These are phyloP conservation scores for Lyophyllum semitale DNA, from an alignment of 768 basidiomycete genomes.

Conservation along the genomic window DNA sequence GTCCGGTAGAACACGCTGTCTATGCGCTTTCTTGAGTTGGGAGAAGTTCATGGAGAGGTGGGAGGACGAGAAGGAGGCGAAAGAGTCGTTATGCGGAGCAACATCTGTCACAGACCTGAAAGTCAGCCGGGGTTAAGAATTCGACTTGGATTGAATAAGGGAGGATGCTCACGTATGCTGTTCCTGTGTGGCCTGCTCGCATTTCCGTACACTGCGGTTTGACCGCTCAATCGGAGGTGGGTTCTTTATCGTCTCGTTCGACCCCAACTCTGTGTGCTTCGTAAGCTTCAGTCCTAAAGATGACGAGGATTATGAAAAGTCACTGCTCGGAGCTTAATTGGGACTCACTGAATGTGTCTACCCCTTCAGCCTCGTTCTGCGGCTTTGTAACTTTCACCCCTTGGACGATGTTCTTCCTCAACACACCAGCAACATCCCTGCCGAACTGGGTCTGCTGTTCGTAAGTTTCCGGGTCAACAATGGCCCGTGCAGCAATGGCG, in stretches of 20 bases:
- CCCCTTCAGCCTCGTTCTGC: constrained; percentile 24
- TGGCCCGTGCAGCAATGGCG: constrained; percentile 40
- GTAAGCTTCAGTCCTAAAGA: constrained; percentile 71
- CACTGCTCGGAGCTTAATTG: background rate
- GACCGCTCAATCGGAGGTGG: constrained; percentile 46
- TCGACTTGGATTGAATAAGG: background rate
- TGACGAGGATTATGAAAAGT: background rate
- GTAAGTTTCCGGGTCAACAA: constrained; percentile 49
- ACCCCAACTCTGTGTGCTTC: constrained; percentile 82
- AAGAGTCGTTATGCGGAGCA: constrained; percentile 34
- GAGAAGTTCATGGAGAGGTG: constrained; percentile 54
- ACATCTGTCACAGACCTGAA: constrained; percentile 33
- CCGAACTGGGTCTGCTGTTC: constrained; percentile 59
- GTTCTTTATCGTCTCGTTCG: constrained; percentile 77
- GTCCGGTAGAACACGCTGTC: constrained; percentile 62
- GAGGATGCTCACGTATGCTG: constrained; percentile 25
- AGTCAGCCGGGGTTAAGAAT: constrained; percentile 24
- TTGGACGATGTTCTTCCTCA: constrained; percentile 87
- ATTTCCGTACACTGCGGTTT: constrained; percentile 47
- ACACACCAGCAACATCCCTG: constrained; percentile 69
- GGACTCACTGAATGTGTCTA: constrained; percentile 62
- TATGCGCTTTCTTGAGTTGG: constrained; percentile 69
- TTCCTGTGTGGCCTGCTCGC: constrained; percentile 36
- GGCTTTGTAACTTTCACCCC: constrained; percentile 49
- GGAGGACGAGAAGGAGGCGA: constrained; percentile 21